Evolutionary conservation across 495 filamentous ascomycete species (phyloP), one percentile per base, ranked within the genome.

Genomic region (Cairneyella variabilis): DNA sequence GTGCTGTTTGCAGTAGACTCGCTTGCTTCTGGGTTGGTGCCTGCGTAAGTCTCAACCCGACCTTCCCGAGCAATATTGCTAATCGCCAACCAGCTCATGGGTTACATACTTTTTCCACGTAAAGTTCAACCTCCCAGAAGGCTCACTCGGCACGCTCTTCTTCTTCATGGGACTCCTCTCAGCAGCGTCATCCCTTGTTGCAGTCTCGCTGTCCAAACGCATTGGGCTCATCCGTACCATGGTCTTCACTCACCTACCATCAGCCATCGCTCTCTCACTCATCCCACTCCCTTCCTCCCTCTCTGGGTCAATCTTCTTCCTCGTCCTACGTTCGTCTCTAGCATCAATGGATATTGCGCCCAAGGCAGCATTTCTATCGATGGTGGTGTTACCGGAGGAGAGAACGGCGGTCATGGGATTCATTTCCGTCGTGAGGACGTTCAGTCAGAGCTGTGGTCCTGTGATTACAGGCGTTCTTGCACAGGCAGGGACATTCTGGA

Each of bases 321-420:
- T 91, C 12, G 68, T 90, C 25, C 69, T 92, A n/a, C 79, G 90
- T 10, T 77, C 86, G 0, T 81, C 80, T 34, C 73, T 83, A 9
- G 82, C 85, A 59, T 85, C 75, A 58, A 93, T 93, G 89, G 90
- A 96, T 60, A 81, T 86, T 53, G 88, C 87, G 0, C 90, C 90
- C 0, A 79, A 89, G 2, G 79, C 85, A 0, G 89, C 90, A 0
- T 93, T 95, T 67, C 74, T 93, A 9, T 83, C 89, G 0, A 81
- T 83, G 0, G 82, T 84, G 0, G 76, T 92, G 12, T 77, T 83
- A 28, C 77, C 85, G 0, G 76, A 79, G 51, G 89, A 92, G 66
- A 78, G 89, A 14, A 95, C 90, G 2, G 86, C 87, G 1, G 81
- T 89, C 18, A 84, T 90, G 83, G 84, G 85, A 0, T 68, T 83